Base-by-base conservation (phyloP, 768 basidiomycete species). In the Tricholoma sp. region DNA sequence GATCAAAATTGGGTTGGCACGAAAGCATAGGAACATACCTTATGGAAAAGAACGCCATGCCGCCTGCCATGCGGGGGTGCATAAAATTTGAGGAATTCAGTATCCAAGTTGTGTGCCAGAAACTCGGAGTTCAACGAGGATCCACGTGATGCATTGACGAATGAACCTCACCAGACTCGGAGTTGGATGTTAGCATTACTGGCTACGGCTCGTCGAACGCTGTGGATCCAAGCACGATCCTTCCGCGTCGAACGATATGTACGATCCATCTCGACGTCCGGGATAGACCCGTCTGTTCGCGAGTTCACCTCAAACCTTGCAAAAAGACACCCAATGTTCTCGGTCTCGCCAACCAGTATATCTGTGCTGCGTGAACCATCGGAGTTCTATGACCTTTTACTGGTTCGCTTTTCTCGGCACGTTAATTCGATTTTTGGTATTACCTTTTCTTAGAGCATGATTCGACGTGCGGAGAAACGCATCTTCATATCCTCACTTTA, bases 401-500 rank as follows among this genome's bases (percentile, higher is more conserved):
- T 85, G 60, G 84, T 82, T 32, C 60, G 81, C 73, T 37, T 22
- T 31, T 10, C 18, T 18, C 21, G 41, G 32, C 16, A 31, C 1
- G 27, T n/a, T 16, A 18, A 6, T 18, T 31, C 2, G 10, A 31
- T 14, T 16, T 22, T 10, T 47, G 24, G 31, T 52, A 34, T 31
- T 18, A 14, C 37, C 29, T 51, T 52, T 4, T 59, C 19, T 12
- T 54, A 95, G 94, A 76, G 82, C 57, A 86, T 92, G 79, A 85
- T 98, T 53, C 74, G 74, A 45, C 77, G 82, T n/a, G 96, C 96
- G 0, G 82, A 84, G 56, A 71, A 76, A 51, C 83, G 94, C 56
- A 83, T 99, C 63, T 91, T 95, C 66, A 79, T 99, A 27, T 97
- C 96, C 0, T 91, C 91, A 0, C 74, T 97, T 10, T 97, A 97